These are phyloP conservation scores for Blastobotrys terrestris DNA, from an alignment of 805 yeast genomes.

Conservation along the genomic window DNA sequence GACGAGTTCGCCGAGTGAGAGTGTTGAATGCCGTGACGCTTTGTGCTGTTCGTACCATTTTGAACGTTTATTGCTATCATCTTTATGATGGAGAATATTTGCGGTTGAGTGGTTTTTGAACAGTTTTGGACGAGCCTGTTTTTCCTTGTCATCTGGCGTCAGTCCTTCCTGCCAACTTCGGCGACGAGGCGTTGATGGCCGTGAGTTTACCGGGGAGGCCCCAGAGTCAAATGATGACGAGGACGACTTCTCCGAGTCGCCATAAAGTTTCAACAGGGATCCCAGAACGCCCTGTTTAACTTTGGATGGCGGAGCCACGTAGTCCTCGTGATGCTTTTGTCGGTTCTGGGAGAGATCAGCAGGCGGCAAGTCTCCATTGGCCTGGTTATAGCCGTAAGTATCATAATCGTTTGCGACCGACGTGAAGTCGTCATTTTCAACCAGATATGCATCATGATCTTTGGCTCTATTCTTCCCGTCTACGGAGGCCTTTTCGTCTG, in stretches of 20 bases:
- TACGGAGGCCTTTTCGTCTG: too few relatives aligned
- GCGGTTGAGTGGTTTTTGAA: background rate
- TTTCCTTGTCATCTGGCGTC: too few relatives aligned
- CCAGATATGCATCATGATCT: background rate
- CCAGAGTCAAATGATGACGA: too few relatives aligned
- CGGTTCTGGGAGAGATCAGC: conserved; percentile 9
- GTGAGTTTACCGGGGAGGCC: background rate
- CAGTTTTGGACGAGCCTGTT: conserved; percentile 2
- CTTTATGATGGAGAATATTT: background rate
- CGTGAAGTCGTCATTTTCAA: conserved; percentile 7
- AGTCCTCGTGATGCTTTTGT: conserved; percentile 32
- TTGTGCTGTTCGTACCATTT: conserved; percentile 29
- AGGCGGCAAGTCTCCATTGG: conserved; percentile 29
- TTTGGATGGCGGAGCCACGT: conserved; percentile 54
- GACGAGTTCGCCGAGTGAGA: conserved; percentile 24
- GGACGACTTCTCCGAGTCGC: conserved; percentile 18
- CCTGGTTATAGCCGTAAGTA: conserved; percentile 17
- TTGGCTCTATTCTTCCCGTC: too few relatives aligned
- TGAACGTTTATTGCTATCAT: conserved; percentile 12
- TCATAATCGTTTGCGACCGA: conserved; percentile 17
- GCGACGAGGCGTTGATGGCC: background rate
- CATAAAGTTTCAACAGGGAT: conserved; percentile 63
- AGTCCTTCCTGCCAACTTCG: background rate
- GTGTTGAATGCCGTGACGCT: conserved; percentile 14
- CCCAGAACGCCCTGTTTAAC: conserved; percentile 86